Evolutionary conservation across 1,284 basidiomycete genomes (phyloP), one percentile per base, ranked within the genome.

Genomic region (Puccinia hordei): DNA sequence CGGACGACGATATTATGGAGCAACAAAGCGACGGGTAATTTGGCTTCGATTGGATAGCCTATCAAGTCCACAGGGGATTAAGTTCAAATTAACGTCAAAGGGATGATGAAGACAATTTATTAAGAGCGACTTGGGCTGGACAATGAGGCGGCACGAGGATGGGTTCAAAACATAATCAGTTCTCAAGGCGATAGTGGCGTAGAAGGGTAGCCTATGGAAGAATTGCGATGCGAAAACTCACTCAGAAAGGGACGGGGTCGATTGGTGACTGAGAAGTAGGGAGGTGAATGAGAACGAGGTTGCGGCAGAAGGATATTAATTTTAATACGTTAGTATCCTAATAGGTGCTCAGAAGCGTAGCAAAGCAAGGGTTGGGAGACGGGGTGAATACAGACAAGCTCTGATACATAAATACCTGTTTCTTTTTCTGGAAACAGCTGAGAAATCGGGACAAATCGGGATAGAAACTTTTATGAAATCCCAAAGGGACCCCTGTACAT

Each of bases 121-220:
- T 22, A 51, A 46, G 8, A 51, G 46, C 46, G 27, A 33, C 24
- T 51, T 49, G 13, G 38, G n/a, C 41, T 46, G 44, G 41, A 33
- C 22, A 49, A 24, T 17, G 46, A n/a, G 68, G 46, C 38, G 46
- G 35, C 41, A n/a, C 19, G 27, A 71, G 44, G 27, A 33, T 19
- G 27, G 63, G 8, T 30, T 51, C 5, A 1, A 51, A 51, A 27
- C 24, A 27, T 1, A 10, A 51, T 51, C 46, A 33, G 68, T 71
- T 71, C 68, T 51, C 46, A 51, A 51, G 68, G 68, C 19, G 68
- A 51, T 51, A 4, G 68, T 71, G 68, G 68, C 68, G 19, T 71
- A 41, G 35, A 30, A 33, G 41, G 63, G 10, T 65, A 33, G 30
- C 38, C 38, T n/a, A 22, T 4, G 24, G 63, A 27, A 27, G 63